Evolutionary conservation across 768 basidiomycete species (phyloP).

Genomic region (Roridomyces roridus): DNA sequence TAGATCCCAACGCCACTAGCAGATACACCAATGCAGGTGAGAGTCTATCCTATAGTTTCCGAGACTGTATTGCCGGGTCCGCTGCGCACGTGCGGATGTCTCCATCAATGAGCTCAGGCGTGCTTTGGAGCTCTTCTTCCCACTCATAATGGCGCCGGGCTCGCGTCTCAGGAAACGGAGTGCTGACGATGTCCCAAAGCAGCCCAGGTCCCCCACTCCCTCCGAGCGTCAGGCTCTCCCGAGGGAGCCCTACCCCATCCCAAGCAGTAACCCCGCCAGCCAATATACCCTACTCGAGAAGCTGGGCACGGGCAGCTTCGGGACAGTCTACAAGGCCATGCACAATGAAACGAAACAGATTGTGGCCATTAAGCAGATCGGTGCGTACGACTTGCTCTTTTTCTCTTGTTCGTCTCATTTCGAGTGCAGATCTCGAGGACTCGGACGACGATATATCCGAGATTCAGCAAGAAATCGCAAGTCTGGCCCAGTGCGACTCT

Average conservation of each 20-base stretch:
- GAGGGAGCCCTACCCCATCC: constrained; percentile 70
- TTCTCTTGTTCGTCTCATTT: constrained; percentile 13
- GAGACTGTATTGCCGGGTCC: no score
- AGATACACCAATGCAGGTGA: no score
- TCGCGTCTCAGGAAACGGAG: constrained; percentile 52
- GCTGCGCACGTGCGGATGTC: constrained; percentile 21
- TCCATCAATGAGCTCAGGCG: constrained; percentile 31
- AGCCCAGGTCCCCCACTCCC: constrained; percentile 61
- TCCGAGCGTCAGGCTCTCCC: constrained; percentile 46
- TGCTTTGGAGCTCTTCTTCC: constrained; percentile 23
- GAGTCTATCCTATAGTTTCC: no score
- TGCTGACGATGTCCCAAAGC: constrained; percentile 46
- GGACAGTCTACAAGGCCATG: constrained; percentile 96
- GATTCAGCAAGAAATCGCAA: constrained; percentile 98
- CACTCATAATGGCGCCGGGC: constrained; percentile 50
- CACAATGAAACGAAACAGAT: constrained; percentile 94
- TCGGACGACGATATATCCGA: constrained; percentile 98
- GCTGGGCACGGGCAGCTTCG: constrained; percentile 97
- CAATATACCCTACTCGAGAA: constrained; percentile 95
- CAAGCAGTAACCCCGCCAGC: constrained; percentile 81
- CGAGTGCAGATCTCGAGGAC: constrained; percentile 84
- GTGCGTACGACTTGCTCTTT: constrained; percentile 49
- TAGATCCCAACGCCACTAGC: no score
- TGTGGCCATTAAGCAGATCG: constrained; percentile 98
- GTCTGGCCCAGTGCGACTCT: constrained; percentile 93